Evolutionary conservation across 1,284 basidiomycete species (phyloP), one percentile per base, ranked within the genome.

Genomic region (Cryptococcus floricola): DNA sequence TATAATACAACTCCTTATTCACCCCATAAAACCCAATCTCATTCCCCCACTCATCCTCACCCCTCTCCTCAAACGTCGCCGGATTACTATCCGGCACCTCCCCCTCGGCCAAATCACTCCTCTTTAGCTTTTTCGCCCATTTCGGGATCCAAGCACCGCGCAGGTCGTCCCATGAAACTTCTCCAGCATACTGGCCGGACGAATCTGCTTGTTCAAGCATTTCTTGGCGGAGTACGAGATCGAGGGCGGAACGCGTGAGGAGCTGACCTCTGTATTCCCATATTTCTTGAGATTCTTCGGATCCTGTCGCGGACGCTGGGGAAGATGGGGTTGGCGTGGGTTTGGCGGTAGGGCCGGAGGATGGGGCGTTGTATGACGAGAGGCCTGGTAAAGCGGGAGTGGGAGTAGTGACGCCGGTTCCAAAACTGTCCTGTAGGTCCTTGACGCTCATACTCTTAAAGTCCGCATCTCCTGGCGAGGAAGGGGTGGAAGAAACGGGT

Each of bases 41-140:
- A 52, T 72, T 72, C 1, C 66, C 68, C 65, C 65, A 72, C n/a
- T 55, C 62, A 62, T 72, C 70, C 53, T 57, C 48, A 27, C 57
- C 54, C 52, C 60, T 67, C 16, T 59, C 52, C 52, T 63, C 50
- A 53, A 62, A 69, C 27, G 65, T 58, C 2, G 62, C 64, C 7
- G 68, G 68, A 39, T 66, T 68, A 4, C 58, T 60, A 59, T 57
- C 54, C n/a, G 67, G 65, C 16, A 70, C 39, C 52, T 70, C 69
- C 9, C 66, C 70, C 13, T 65, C 63, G 0, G 57, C 62, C 39
- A 72, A 27, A 58, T 72, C 67, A 4, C 54, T 54, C 16, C 34
- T 37, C 28, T 57, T 59, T 12, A 72, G 55, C 50, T 70, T 70
- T 37, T 65, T 53, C 18, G 63, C 64, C 61, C 66, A 67, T n/a